phyloP scores from a whole-genome alignment of 805 yeast genomes.

The Sugiyamaella americana region DNA sequence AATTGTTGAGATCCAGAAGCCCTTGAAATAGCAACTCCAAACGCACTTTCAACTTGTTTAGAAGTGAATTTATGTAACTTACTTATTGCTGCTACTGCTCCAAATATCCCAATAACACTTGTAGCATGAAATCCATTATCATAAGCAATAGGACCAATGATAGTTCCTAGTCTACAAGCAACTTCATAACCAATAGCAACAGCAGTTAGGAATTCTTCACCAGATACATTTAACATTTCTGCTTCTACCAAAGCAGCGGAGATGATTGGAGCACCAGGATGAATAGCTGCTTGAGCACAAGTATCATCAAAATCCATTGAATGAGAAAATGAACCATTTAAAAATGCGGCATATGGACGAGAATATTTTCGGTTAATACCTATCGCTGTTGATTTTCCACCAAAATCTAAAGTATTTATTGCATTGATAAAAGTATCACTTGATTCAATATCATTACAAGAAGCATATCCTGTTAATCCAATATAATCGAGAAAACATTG shows the following conservation, averaged over 20 bases:
- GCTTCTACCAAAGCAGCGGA: slow-evolving; percentile 1
- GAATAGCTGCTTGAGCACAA: not conserved
- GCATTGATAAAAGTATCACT: too few species aligned
- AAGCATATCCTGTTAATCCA: too few species aligned
- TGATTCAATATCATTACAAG: too few species aligned
- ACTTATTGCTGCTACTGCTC: not conserved
- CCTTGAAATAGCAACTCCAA: too few species aligned
- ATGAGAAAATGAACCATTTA: not conserved
- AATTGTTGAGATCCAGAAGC: too few species aligned
- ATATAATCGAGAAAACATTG: too few species aligned
- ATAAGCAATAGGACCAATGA: not conserved
- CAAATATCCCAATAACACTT: not conserved
- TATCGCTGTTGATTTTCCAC: too few species aligned
- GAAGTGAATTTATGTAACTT: not conserved
- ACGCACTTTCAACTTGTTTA: too few species aligned
- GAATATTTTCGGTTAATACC: not conserved
- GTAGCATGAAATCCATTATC: not conserved
- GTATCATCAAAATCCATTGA: slow-evolving; percentile 3
- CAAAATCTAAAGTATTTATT: too few species aligned
- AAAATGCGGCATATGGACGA: not conserved
- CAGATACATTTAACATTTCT: not conserved
- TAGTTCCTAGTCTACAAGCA: not conserved
- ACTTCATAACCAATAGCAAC: slow-evolving; percentile 2
- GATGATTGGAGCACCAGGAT: slow-evolving; percentile 1
- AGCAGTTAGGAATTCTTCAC: slow-evolving; percentile 1